Base-by-base conservation (phyloP, 108 stramenopile genomes). In the Discostella pseudostelligera region DNA sequence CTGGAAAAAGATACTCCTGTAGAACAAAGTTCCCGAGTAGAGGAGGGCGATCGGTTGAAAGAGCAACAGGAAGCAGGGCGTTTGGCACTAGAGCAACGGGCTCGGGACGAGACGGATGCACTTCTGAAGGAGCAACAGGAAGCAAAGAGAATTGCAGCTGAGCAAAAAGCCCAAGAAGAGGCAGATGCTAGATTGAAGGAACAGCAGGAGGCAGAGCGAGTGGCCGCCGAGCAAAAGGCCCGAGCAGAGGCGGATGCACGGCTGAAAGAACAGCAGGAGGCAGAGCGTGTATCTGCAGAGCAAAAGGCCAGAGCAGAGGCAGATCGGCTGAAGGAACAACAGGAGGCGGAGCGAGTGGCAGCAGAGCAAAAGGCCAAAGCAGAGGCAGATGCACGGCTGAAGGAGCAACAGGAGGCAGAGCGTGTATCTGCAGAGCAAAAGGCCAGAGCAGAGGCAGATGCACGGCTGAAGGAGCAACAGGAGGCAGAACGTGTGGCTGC, bases 401-500 rank as follows among this genome's bases (percentile, higher is more conserved):
- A 39, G 25, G 59, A 59, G 40, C 36, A 22, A 24, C 36, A 59
- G 14, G 57, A 59, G 57, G 21, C 20, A 24, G 37, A 39, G 57
- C 35, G 57, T 11, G 13, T 53, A 19, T 4, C 51, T 11, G 57
- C 28, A 1, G 57, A 59, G 8, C 57, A 39, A 13, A 39, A 39
- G 35, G 40, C 39, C 12, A 5, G 11, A 19, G 57, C 26, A 36
- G 57, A 59, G 13, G 57, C 35, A 13, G 42, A 24, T 25, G 50
- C 50, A 25, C 24, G 25, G 24, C 6, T 53, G 11, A 6, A 53
- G 13, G 50, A 53, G 26, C 21, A 53, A 36, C 57, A 39, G 36
- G 57, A 59, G 57, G 42, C 20, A 37, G 57, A 59, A 16, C 57
- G 57, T n/a, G 19, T 59, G 14, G 57, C 35, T 5, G 57, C 32